These are phyloP conservation scores for Penicillium tannophilum DNA, from an alignment of 495 filamentous ascomycete genomes.

Conservation along the genomic window DNA sequence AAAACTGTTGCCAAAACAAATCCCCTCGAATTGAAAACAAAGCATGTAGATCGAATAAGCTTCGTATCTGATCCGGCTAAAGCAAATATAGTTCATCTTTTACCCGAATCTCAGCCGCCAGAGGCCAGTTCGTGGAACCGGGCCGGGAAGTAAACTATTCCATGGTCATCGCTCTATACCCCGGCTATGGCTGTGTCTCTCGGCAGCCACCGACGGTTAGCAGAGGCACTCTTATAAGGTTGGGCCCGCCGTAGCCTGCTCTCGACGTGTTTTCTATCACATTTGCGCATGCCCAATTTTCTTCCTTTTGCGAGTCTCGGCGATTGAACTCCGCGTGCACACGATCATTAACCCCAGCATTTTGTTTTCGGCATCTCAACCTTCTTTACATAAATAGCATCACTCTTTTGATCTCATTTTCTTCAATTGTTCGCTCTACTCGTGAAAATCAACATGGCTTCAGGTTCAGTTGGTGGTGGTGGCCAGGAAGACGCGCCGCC, in stretches of 20 bases:
- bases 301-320: background rate
- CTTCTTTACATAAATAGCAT: background rate
- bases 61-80: background rate
- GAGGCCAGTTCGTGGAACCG: slow-evolving; percentile 10
- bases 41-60: background rate
- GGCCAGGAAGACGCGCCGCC: slow-evolving; percentile 33
- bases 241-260: background rate
- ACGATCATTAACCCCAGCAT: background rate
- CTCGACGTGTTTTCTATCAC: background rate
- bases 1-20: background rate
- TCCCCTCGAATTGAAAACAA: background rate
- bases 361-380: background rate
- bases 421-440: background rate
- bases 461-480: slow-evolving; percentile 18
- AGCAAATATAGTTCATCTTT: background rate
- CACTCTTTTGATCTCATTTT: background rate
- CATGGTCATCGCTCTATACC: slow-evolving; percentile 19
- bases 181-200: slow-evolving; percentile 17
- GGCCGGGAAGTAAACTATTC: slow-evolving; percentile 16
- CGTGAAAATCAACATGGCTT: slow-evolving; percentile 35
- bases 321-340: background rate
- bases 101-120: background rate
- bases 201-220: slow-evolving; percentile 16
- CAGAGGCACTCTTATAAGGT: background rate
- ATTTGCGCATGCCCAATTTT: background rate